Percentiles rank a stretch among this genome's conserved stretches.
Conservation (phyloP, 345 rosid species). For the Citrus sinensis region DVS_A1.0 CM039166.1:21831501-21832000, state of each 20-base stretch:
- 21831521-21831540: slow-evolving; percentile 62
- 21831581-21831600: slow-evolving; percentile 83
- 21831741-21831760: slow-evolving; percentile 89
- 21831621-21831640: slow-evolving; percentile 65
- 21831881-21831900: too few species aligned
- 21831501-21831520: slow-evolving; percentile 72
- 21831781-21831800: slow-evolving; percentile 75
- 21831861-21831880: too few species aligned
- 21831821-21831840: too few species aligned
- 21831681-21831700: slow-evolving; percentile 42
- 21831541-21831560: slow-evolving; percentile 50
- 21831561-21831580: slow-evolving; percentile 81
- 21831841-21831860: too few species aligned
- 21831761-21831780: slow-evolving; percentile 89
- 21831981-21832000: too few species aligned
- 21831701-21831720: slow-evolving; percentile 41
- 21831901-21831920: too few species aligned
- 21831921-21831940: too few species aligned
- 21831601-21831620: slow-evolving; percentile 70
- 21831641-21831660: slow-evolving; percentile 51
- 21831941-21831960: too few species aligned
- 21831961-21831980: too few species aligned
- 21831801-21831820: too few species aligned
- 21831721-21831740: slow-evolving; percentile 60
- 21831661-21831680: slow-evolving; percentile 33